Evolutionary conservation across 2,329 filamentous ascomycete genomes (phyloP), one percentile per base, ranked within the genome.

Genomic region (Beauveria australis): DNA sequence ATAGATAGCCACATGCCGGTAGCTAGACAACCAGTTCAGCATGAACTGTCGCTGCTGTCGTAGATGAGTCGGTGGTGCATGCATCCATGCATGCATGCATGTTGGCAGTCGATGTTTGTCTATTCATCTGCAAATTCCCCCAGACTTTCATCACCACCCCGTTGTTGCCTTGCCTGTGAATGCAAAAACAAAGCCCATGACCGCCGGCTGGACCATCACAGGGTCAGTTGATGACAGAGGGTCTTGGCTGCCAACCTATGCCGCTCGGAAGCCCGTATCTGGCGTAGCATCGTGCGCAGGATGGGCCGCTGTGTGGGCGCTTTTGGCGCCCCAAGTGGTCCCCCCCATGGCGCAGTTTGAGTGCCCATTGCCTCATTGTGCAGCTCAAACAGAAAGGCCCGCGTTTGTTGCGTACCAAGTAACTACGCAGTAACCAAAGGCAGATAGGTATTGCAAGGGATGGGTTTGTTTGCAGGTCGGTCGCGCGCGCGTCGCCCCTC

Each of bases 171-270:
- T 14, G 30, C 30, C 30, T 14, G 30, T 33, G 30, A 33, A 33
- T 30, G 28, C 28, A 28, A 22, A 24, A 46, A 41, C 41, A 26
- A 16, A 22, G 44, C 22, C 16, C 44, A 49, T 49, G 54, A 41
- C 44, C 5, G 30, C 44, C 10, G 19, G 54, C 22, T 22, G 22
- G 24, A 48, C 54, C 37, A 30, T 30, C 30, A 9, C 5, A 33
- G n/a, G 54, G 54, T 57, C 54, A 57, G 44, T 57, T 57, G 54
- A 57, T 49, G 44, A 49, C 40, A 57, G n/a, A n/a, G 41, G 54
- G 44, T 28, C 28, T 37, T 37, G 5, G 12, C 54, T 37, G 14
- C 43, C 54, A 33, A 44, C n/a, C n/a, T n/a, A n/a, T 47, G 26
- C 26, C 22, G 10, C 41, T 37, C 44, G 44, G 54, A 9, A 49